Percentiles rank a stretch among this genome's conserved stretches.
Conservation (phyloP, 1,284 basidiomycete genomes). For the Ganoderma leucocontextum region DNA sequence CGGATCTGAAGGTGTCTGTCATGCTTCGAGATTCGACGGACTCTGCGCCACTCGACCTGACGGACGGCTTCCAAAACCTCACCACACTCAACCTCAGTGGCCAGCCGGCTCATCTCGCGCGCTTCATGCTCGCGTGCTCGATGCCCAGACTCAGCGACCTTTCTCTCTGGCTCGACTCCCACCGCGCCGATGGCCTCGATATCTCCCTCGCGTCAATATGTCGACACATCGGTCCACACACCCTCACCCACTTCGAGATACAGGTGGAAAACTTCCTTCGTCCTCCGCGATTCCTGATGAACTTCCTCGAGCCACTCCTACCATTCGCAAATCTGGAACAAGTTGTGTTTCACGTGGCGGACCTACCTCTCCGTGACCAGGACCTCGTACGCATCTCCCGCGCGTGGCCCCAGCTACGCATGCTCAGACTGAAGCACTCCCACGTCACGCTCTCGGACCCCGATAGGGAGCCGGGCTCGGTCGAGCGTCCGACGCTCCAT, state of each 20-base stretch:
- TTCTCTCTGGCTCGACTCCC: neutral
- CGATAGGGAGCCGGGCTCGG: neutral
- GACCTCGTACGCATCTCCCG: conserved; percentile 1
- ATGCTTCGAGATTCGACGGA: neutral
- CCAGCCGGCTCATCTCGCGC: neutral
- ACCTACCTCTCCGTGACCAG: neutral
- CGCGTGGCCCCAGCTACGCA: neutral
- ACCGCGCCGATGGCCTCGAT: neutral
- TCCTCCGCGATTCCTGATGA: neutral
- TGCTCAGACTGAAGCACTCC: neutral
- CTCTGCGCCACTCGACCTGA: neutral
- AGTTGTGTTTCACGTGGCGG: neutral
- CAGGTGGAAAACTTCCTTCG: neutral
- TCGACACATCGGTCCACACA: neutral
- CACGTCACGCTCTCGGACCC: neutral
- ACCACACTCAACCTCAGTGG: neutral
- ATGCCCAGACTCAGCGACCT: neutral
- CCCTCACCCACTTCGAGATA: neutral
- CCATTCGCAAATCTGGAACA: neutral
- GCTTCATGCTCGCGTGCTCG: neutral
- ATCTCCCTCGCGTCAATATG: neutral
- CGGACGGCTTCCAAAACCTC: neutral
- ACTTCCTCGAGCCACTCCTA: neutral
- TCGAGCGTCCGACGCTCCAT: neutral
- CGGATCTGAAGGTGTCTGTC: neutral